A percentile compares a stretch with the other conserved stretches of the same genome.
Conservation (phyloP, 495 filamentous ascomycete species). For the Clohesyomyces aquaticus region DNA sequence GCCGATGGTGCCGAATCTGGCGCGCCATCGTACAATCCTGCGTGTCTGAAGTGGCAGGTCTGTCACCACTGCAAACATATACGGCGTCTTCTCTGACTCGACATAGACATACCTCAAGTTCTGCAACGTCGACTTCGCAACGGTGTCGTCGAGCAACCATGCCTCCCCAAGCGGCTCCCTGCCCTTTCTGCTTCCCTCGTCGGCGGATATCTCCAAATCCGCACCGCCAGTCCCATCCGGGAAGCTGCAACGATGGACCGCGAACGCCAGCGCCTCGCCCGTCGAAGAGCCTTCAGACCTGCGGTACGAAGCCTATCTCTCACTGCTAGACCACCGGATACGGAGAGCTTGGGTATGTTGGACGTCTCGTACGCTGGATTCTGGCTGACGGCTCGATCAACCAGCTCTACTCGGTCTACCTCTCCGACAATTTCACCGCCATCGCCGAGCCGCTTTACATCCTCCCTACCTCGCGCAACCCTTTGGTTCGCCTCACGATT, state of each 20-base stretch:
- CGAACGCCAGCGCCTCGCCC: conserved; percentile 55
- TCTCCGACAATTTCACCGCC: conserved; percentile 63
- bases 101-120: conserved; percentile 89
- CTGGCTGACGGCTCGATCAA: conserved; percentile 8
- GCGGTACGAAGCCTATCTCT: conserved; percentile 76
- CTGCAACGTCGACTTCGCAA: conserved; percentile 65
- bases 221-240: conserved; percentile 62
- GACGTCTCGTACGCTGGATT: neutral
- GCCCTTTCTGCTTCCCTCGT: conserved; percentile 77
- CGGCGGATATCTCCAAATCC: conserved; percentile 32
- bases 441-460: conserved; percentile 74
- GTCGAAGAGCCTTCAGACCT: conserved; percentile 59
- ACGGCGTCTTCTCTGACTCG: too few species aligned
- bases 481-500: conserved; percentile 64
- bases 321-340: conserved; percentile 78
- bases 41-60: conserved; percentile 97
- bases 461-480: conserved; percentile 61
- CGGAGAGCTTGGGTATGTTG: conserved; percentile 79
- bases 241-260: conserved; percentile 70
- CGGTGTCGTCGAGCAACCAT: conserved; percentile 84
- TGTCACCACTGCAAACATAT: too few species aligned
- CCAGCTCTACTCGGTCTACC: conserved; percentile 79
- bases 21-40: conserved; percentile 84
- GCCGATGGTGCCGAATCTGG: conserved; percentile 64
- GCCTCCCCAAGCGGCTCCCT: conserved; percentile 85